phyloP scores from a whole-genome alignment of 805 yeast genomes.

The Metschnikowia aberdeeniae region DNA sequence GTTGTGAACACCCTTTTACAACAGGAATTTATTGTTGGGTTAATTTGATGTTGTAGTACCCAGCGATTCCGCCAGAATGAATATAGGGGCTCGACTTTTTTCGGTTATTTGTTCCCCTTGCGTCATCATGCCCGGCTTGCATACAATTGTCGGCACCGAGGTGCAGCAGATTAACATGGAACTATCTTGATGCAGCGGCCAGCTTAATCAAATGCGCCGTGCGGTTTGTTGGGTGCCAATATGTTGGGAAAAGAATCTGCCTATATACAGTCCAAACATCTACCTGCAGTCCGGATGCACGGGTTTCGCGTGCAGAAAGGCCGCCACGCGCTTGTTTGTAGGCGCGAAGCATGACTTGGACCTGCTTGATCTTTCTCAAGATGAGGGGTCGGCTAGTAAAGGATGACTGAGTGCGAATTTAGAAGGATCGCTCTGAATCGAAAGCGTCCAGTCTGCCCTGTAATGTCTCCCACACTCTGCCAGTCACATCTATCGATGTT shows the following conservation, averaged over 20 bases:
- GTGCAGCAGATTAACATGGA: neutral
- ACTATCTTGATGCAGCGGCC: neutral
- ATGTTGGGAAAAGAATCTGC: constrained; percentile 1
- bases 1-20: no score
- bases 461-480: no score
- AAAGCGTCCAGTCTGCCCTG: no score
- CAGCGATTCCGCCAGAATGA: neutral
- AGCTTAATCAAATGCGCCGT: neutral
- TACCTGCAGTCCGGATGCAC: neutral
- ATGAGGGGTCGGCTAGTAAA: neutral
- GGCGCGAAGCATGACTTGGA: constrained; percentile 1
- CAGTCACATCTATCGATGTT: no score
- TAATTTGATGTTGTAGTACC: no score
- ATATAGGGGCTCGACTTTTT: neutral
- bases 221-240: constrained; percentile 2
- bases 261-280: neutral
- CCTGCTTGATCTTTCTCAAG: neutral
- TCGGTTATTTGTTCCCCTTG: neutral
- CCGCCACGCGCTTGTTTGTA: neutral
- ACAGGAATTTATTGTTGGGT: no score
- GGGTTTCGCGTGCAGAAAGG: neutral
- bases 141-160: neutral
- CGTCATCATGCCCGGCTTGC: neutral
- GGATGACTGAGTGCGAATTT: no score
- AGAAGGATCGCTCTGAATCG: no score